phyloP scores from a whole-genome alignment of 1,284 basidiomycete species.

The Boletus subluridellus region DNA sequence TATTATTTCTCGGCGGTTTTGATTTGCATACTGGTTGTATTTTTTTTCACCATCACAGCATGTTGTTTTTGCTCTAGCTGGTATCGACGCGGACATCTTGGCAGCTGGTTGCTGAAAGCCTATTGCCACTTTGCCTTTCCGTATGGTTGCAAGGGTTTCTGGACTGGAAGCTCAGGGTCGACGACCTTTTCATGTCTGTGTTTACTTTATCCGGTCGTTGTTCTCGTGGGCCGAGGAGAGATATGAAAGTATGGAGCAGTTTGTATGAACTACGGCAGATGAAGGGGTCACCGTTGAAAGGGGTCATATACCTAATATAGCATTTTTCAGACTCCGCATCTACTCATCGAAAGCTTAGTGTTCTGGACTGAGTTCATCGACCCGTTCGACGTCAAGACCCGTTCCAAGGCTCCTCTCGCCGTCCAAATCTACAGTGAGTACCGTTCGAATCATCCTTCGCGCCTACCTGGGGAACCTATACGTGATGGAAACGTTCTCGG shows the following conservation, averaged over 20 bases:
- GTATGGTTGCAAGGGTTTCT: neutral
- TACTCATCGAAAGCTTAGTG: constrained; percentile 1
- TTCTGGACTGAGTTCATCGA: constrained; percentile 18
- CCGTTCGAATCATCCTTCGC: neutral
- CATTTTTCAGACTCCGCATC: constrained; percentile 22
- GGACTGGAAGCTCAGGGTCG: neutral
- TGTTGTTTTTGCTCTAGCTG: neutral
- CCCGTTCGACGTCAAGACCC: constrained; percentile 30
- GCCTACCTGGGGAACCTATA: neutral
- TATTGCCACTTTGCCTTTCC: neutral
- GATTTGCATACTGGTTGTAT: neutral
- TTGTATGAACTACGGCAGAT: neutral
- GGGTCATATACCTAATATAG: constrained; percentile 15
- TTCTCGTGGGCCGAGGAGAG: neutral
- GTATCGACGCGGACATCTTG: neutral
- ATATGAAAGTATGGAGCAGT: neutral
- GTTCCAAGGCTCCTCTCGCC: constrained; percentile 10
- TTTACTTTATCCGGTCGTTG: neutral
- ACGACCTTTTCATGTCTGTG: neutral
- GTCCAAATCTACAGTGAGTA: constrained; percentile 23
- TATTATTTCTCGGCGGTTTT: neutral
- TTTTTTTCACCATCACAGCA: neutral
- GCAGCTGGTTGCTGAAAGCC: neutral
- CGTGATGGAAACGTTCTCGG: neutral
- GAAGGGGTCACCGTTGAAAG: neutral